These are phyloP conservation scores for Coemansia sp. DNA, from an alignment of 192 early-diverging fungal genomes.

Conservation along the genomic window DNA sequence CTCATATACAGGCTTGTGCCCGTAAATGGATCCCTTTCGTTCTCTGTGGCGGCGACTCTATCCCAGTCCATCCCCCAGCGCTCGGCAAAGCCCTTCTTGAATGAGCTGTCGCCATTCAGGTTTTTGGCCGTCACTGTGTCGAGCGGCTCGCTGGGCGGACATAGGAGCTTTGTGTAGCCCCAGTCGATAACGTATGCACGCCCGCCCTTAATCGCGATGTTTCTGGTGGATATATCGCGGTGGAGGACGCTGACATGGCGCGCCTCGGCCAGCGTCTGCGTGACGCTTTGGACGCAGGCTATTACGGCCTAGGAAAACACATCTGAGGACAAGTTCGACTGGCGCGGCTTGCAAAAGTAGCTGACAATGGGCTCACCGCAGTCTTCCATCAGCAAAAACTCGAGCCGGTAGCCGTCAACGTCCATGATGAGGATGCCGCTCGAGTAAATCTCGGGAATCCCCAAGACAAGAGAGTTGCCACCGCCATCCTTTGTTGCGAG, in stretches of 20 bases:
- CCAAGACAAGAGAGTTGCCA: background rate
- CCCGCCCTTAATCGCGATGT: constrained; percentile 3
- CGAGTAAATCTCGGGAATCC: background rate
- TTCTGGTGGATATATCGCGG: constrained; percentile 10
- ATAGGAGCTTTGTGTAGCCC: constrained; percentile 6
- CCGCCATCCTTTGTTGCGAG: background rate
- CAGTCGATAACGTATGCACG: constrained; percentile 10
- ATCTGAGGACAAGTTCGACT: background rate
- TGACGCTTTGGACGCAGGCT: background rate
- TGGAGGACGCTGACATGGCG: background rate
- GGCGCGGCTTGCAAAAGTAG: background rate
- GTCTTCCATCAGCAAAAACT: constrained; percentile 11
- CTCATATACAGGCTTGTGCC: constrained; percentile 5
- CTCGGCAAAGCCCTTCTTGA: background rate
- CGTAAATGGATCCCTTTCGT: background rate
- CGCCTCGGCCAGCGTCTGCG: background rate
- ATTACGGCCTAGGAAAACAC: background rate
- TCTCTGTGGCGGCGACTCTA: background rate
- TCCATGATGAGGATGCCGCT: background rate
- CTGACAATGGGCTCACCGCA: background rate
- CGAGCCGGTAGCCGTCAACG: background rate
- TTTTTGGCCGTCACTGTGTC: background rate
- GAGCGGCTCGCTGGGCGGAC: background rate
- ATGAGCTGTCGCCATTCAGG: background rate
- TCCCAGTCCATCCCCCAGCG: background rate